These are phyloP conservation scores for Heliocybe sulcata DNA, from an alignment of 1,284 basidiomycete genomes.

Conservation along the genomic window DNA sequence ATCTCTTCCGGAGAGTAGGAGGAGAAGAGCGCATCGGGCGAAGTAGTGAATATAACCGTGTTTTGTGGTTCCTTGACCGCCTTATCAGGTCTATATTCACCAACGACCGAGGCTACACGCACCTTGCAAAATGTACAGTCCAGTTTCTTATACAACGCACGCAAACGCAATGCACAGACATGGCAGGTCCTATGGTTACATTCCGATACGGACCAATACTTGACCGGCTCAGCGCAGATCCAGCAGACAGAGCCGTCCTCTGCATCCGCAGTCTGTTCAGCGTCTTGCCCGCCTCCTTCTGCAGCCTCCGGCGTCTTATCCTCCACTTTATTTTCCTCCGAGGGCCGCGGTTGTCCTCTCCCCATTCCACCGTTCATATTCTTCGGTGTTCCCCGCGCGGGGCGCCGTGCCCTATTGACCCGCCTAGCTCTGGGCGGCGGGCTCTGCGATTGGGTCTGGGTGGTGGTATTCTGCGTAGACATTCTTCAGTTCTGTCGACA, in stretches of 20 bases:
- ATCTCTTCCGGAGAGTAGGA: slow-evolving; percentile 53
- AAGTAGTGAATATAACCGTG: slow-evolving; percentile 77
- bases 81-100: not conserved
- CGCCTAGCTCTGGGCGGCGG: not conserved
- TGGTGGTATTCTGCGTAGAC: not conserved
- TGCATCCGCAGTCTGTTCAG: slow-evolving; percentile 27
- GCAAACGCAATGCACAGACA: slow-evolving; percentile 85
- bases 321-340: slow-evolving; percentile 8
- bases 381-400: not conserved
- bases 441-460: not conserved
- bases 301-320: slow-evolving; percentile 7
- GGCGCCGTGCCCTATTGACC: not conserved
- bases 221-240: slow-evolving; percentile 95
- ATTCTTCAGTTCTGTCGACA: not conserved
- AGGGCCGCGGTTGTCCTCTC: slow-evolving; percentile 1
- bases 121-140: slow-evolving; percentile 98
- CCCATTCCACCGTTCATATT: not conserved
- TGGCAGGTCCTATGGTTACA: slow-evolving; percentile 94
- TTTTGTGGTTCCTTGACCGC: slow-evolving; percentile 66
- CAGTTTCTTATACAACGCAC: slow-evolving; percentile 89
- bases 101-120: slow-evolving; percentile 11
- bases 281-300: slow-evolving; percentile 12
- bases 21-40: slow-evolving; percentile 56
- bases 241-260: slow-evolving; percentile 65
- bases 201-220: slow-evolving; percentile 82